Conservation (phyloP, 495 filamentous ascomycete species). For the Lasiosphaeria miniovina region DNA sequence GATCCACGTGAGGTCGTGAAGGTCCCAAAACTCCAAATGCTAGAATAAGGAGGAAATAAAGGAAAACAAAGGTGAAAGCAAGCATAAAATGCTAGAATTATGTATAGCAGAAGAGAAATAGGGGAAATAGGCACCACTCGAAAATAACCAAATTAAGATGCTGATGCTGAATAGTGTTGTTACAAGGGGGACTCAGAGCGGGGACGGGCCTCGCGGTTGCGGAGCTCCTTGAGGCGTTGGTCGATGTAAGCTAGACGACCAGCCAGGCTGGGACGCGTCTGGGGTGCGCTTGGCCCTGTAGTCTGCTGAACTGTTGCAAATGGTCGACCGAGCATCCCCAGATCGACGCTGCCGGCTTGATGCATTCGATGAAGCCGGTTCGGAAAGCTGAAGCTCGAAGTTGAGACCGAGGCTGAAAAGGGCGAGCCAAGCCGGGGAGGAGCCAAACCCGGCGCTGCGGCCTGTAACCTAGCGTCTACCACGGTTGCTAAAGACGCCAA, state of each 20-base stretch:
- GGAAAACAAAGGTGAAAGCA: slow-evolving; percentile 2
- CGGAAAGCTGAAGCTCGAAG: slow-evolving; percentile 49
- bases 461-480: slow-evolving; percentile 18
- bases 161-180: slow-evolving; percentile 8
- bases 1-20: slow-evolving; percentile 13
- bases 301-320: slow-evolving; percentile 44
- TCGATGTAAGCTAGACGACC: slow-evolving; percentile 51
- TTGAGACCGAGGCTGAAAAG: slow-evolving; percentile 37
- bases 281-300: slow-evolving; percentile 24
- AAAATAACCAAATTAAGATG: slow-evolving; percentile 2
- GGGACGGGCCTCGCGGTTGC: slow-evolving; percentile 33
- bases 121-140: background rate
- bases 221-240: slow-evolving; percentile 50
- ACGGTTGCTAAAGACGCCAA: slow-evolving; percentile 21
- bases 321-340: slow-evolving; percentile 43
- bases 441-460: slow-evolving; percentile 24
- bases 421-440: slow-evolving; percentile 50
- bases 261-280: slow-evolving; percentile 37
- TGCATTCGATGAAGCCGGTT: slow-evolving; percentile 39
- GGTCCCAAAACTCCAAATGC: slow-evolving; percentile 8
- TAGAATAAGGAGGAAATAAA: background rate
- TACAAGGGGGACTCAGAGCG: slow-evolving; percentile 43
- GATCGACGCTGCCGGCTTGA: slow-evolving; percentile 38
- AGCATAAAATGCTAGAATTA: slow-evolving; percentile 8
- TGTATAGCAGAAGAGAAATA: slow-evolving; percentile 11